phyloP scores from a whole-genome alignment of 768 basidiomycete species.

The Pleurotus sapidus region DNA sequence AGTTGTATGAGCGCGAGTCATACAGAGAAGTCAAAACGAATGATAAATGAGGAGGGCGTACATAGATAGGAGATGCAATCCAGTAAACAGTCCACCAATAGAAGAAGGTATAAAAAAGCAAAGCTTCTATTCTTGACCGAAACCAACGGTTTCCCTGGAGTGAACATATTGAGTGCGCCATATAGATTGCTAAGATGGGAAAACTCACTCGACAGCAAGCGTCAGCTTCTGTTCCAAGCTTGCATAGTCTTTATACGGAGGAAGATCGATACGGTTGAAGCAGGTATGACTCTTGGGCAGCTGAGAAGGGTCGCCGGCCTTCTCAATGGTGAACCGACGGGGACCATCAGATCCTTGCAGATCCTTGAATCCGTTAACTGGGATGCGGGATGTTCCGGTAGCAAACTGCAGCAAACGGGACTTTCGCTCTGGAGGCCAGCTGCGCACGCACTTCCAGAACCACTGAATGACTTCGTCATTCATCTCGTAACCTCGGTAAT shows the following conservation, averaged over 20 bases:
- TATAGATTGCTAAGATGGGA: constrained; percentile 7
- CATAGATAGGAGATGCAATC: constrained; percentile 4
- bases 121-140: constrained; percentile 78
- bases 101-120: constrained; percentile 9
- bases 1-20: not conserved
- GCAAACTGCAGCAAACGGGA: constrained; percentile 95
- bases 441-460: constrained; percentile 99
- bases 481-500: constrained; percentile 95
- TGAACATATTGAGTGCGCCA: constrained; percentile 9
- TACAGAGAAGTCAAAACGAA: not conserved
- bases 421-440: constrained; percentile 98
- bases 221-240: constrained; percentile 94
- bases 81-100: constrained; percentile 15
- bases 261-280: constrained; percentile 95
- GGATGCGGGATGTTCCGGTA: constrained; percentile 94
- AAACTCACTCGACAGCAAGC: constrained; percentile 85
- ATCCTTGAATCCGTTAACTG: constrained; percentile 98
- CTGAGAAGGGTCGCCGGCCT: constrained; percentile 94
- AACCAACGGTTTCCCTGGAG: constrained; percentile 85
- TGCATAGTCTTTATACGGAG: constrained; percentile 96
- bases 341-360: constrained; percentile 98
- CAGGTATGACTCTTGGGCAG: constrained; percentile 96
- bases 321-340: constrained; percentile 96
- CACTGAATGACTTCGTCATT: constrained; percentile 97
- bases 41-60: constrained; percentile 7